Evolutionary conservation across 2,329 filamentous ascomycete genomes (phyloP).

Genomic region (Cucurbitaria berberidis): DNA sequence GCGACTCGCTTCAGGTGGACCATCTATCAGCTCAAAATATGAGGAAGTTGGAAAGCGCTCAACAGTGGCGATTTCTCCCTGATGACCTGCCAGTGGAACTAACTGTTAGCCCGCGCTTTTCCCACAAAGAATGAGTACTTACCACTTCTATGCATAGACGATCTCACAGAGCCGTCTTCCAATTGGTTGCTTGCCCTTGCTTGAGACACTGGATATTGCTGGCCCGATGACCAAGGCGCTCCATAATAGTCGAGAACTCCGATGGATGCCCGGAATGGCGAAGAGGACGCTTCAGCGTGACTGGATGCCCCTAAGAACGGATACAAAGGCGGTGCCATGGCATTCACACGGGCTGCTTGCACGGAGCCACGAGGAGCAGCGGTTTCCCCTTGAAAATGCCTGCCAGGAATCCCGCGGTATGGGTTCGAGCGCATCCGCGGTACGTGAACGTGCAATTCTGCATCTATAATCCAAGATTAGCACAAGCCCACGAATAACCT

Average conservation of each 20-base stretch:
- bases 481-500: not conserved
- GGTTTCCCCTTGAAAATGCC: not conserved
- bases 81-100: too few relatives aligned
- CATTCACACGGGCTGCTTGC: not conserved
- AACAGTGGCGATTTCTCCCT: too few relatives aligned
- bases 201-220: not conserved
- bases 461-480: not conserved
- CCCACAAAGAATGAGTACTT: not conserved
- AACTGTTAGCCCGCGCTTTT: too few relatives aligned
- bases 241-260: not conserved
- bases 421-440: not conserved
- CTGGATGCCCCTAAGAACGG: not conserved
- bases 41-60: not conserved
- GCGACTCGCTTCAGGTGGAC: not conserved
- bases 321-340: not conserved
- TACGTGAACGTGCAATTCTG: not conserved
- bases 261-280: not conserved
- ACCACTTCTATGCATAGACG: not conserved
- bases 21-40: not conserved
- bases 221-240: not conserved
- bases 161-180: not conserved
- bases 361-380: not conserved
- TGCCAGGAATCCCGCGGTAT: not conserved
- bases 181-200: not conserved
- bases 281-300: not conserved